Conservation (phyloP, 169 alveolate species). For the Condylostoma magnum region DNA sequence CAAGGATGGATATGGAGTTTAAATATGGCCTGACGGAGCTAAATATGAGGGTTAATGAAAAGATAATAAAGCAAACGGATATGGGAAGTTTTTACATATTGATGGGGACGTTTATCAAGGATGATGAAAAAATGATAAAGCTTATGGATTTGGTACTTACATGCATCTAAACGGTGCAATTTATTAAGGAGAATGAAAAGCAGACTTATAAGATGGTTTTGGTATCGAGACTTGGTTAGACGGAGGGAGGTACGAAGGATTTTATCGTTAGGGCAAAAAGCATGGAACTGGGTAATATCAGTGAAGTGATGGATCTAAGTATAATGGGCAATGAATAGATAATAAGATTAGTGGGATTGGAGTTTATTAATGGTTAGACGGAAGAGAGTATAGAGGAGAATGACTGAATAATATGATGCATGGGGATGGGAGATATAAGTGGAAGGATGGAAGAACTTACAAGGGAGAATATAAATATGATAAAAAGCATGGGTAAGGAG, state of each 20-base stretch:
- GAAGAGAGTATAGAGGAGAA: constrained; percentile 39
- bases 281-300: constrained; percentile 52
- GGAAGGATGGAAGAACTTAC: constrained; percentile 62
- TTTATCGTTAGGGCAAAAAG: constrained; percentile 45
- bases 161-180: constrained; percentile 90
- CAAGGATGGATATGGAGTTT: constrained; percentile 60
- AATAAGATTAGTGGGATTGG: constrained; percentile 50
- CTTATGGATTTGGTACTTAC: constrained; percentile 93
- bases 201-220: constrained; percentile 51
- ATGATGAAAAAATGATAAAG: constrained; percentile 84
- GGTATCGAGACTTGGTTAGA: constrained; percentile 49
- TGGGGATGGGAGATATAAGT: constrained; percentile 48
- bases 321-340: constrained; percentile 66
- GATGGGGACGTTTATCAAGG: constrained; percentile 73
- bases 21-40: constrained; percentile 63
- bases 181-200: constrained; percentile 52
- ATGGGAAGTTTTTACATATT: constrained; percentile 63
- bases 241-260: constrained; percentile 50
- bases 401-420: constrained; percentile 42
- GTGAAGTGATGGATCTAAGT: constrained; percentile 57
- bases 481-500: constrained; percentile 74
- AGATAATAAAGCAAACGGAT: constrained; percentile 53
- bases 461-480: constrained; percentile 46
- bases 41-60: constrained; percentile 57
- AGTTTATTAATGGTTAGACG: constrained; percentile 33